A percentile compares a stretch with the other conserved stretches of the same genome.
phyloP scores from a whole-genome alignment of 2,329 filamentous ascomycete species.

The Epichloe typhina region DNA sequence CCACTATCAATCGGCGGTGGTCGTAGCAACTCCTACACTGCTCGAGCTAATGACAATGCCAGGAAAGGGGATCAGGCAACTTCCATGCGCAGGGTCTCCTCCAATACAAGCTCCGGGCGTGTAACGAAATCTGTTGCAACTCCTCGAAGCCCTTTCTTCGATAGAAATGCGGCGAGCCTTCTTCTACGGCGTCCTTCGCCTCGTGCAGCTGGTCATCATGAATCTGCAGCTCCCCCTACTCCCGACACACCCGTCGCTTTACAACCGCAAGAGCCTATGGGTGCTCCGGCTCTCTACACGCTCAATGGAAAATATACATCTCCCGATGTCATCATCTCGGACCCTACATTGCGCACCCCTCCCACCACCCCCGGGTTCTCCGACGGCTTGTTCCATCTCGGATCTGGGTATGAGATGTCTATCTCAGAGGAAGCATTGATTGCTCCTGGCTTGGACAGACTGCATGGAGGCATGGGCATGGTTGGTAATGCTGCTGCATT shows the following conservation, averaged over 20 bases:
- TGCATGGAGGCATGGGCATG: constrained; percentile 34
- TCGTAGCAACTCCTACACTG: constrained; percentile 27
- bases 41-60: constrained; percentile 36
- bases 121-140: constrained; percentile 19
- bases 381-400: constrained; percentile 26
- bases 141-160: constrained; percentile 26
- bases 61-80: constrained; percentile 31
- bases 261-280: constrained; percentile 23
- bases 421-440: constrained; percentile 35
- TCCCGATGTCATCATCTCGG: constrained; percentile 20
- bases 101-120: constrained; percentile 29
- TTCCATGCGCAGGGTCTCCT: constrained; percentile 41
- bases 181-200: constrained; percentile 31
- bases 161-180: constrained; percentile 31
- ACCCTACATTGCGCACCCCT: constrained; percentile 37
- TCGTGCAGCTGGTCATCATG: constrained; percentile 22
- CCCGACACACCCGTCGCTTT: constrained; percentile 34
- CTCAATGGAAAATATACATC: constrained; percentile 17
- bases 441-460: constrained; percentile 32
- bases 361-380: constrained; percentile 39
- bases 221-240: constrained; percentile 33
- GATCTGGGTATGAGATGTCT: constrained; percentile 25
- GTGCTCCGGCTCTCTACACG: constrained; percentile 23
- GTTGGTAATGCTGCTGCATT: constrained; percentile 25
- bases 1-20: constrained; percentile 33